Conservation (phyloP, 768 basidiomycete species). For the Serendipita sp. region DNA sequence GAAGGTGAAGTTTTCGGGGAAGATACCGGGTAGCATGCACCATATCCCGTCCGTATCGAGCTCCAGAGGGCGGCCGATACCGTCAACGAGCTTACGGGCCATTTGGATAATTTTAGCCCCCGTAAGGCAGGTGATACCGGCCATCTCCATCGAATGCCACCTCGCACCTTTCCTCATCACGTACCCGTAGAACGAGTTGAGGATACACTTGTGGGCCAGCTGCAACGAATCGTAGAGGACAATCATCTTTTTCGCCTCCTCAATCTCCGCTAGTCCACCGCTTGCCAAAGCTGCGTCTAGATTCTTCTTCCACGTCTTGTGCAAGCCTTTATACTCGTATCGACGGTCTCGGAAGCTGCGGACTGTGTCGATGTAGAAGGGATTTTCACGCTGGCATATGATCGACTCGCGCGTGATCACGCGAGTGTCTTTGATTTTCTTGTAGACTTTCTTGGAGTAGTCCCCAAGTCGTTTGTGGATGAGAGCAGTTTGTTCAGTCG, state of each 20-base stretch:
- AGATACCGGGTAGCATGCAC: conserved; percentile 98
- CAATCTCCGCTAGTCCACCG: conserved; percentile 66
- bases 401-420: conserved; percentile 88
- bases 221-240: conserved; percentile 97
- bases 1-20: conserved; percentile 97
- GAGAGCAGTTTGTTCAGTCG: conserved; percentile 77
- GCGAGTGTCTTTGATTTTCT: conserved; percentile 94
- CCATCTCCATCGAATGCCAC: conserved; percentile 99
- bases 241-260: conserved; percentile 98
- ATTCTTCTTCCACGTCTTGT: conserved; percentile 99
- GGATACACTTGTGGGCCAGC: conserved; percentile 97
- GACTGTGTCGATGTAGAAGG: conserved; percentile 98
- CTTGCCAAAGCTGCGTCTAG: conserved; percentile 59
- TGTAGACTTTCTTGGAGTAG: conserved; percentile 97
- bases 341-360: conserved; percentile 92
- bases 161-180: conserved; percentile 99
- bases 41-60: conserved; percentile 98
- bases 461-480: conserved; percentile 95
- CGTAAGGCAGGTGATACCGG: conserved; percentile 95
- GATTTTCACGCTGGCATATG: conserved; percentile 94
- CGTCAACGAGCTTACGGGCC: conserved; percentile 92
- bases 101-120: conserved; percentile 98
- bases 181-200: conserved; percentile 99
- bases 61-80: conserved; percentile 93
- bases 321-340: conserved; percentile 97